These are phyloP conservation scores for Xylaria intraflava DNA, from an alignment of 495 filamentous ascomycete species.

Conservation along the genomic window DNA sequence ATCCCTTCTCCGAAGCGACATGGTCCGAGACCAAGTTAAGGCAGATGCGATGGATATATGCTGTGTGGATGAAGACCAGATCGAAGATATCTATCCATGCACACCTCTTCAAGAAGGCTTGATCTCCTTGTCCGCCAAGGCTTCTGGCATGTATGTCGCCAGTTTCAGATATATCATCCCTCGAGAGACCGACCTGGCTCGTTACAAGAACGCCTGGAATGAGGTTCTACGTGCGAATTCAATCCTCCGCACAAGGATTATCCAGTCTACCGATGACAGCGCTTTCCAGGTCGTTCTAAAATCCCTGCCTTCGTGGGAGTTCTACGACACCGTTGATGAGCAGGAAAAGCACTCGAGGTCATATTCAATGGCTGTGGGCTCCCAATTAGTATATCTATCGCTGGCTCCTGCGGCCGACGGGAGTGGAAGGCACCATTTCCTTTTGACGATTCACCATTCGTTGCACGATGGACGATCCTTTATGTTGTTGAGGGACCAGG, in stretches of 20 bases:
- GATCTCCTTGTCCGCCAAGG: slow-evolving; percentile 41
- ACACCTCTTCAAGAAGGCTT: slow-evolving; percentile 60
- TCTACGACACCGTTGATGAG: neutral
- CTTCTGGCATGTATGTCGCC: slow-evolving; percentile 47
- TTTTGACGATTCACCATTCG: slow-evolving; percentile 46
- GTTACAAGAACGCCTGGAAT: slow-evolving; percentile 52
- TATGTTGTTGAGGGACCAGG: slow-evolving; percentile 39
- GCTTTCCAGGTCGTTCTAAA: slow-evolving; percentile 49
- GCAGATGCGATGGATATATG: neutral
- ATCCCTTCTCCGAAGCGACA: neutral
- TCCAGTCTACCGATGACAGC: slow-evolving; percentile 36
- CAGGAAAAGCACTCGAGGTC: neutral
- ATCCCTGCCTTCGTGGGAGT: slow-evolving; percentile 21
- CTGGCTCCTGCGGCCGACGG: neutral
- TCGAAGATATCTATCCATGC: slow-evolving; percentile 58
- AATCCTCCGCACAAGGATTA: slow-evolving; percentile 51
- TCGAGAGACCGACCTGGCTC: slow-evolving; percentile 34
- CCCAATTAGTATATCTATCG: neutral
- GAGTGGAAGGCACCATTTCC: neutral
- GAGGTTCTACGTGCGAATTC: slow-evolving; percentile 39
- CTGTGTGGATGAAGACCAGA: slow-evolving; percentile 4
- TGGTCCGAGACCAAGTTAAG: neutral
- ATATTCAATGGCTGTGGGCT: neutral
- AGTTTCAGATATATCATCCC: slow-evolving; percentile 43
- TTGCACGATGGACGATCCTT: slow-evolving; percentile 61